Evolutionary conservation across 1,139 yeast genomes (phyloP), one percentile per base, ranked within the genome.

Genomic region (Suhomyces maxii): DNA sequence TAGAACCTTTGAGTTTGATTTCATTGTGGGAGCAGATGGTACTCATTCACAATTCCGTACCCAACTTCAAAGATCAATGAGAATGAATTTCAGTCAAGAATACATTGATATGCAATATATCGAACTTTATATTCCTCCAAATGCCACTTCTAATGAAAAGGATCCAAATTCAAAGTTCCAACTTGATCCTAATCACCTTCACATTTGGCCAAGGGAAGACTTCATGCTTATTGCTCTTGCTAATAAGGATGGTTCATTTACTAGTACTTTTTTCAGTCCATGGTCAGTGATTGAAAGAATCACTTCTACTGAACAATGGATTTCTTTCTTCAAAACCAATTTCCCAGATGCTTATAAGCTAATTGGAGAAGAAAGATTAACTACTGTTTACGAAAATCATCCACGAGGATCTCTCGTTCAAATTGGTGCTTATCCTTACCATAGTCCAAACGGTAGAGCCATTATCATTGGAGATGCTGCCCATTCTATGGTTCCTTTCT

Each of bases 401-500:
- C 96, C 96, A 5, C 76, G 85, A 46, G 95, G 96, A 2, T 76
- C 91, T 9, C 73, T 91, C 39, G 77, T 90, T 68, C 89, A 84
- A 53, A 77, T 83, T 3, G 71, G 72, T 45, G 85, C 89, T 51
- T 71, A 70, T 45, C 91, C 95, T 2, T 90, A 89, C 65, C 82
- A 89, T 58, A 78, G 74, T 49, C 74, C 77, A 32, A 67, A 71
- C 37, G 90, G 85, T 35, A 78, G 80, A 49, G 84, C 84, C 12
- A 71, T 91, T 11, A 69, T 91, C 6, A 70, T 91, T 33, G 97
- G 97, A 4, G 97, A 91, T 64, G 96, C 97, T 1, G 96, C 97
- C 0, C 98, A 91, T 65, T 84, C 95, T 12, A 90, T 90, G 97
- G 97, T 91, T 5, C 98, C 98, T 11, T 91, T 91, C 62, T 91